A percentile compares a stretch with the other conserved stretches of the same genome.
phyloP scores from a whole-genome alignment of 306 rosid genomes.

The Quercus dentata region DNA sequence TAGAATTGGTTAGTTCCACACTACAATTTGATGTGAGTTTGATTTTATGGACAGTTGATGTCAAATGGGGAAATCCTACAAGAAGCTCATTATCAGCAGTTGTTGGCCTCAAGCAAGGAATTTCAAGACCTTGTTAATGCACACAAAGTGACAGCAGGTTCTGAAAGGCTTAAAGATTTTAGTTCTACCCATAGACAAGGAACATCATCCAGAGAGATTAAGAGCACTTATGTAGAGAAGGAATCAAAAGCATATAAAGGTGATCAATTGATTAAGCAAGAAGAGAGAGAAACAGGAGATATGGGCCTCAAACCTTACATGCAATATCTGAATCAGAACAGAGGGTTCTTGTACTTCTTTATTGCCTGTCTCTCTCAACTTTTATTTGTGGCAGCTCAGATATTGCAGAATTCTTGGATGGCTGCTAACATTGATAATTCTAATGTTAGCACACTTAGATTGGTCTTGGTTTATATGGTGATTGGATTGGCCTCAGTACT shows the following conservation, averaged over 20 bases:
- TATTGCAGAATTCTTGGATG: conserved; percentile 45
- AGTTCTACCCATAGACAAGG: background rate
- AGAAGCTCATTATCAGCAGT: conserved; percentile 41
- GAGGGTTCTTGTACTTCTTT: conserved; percentile 37
- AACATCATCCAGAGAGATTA: conserved; percentile 14
- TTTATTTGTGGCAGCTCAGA: conserved; percentile 31
- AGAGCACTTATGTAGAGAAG: conserved; percentile 7
- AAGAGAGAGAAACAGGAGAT: conserved; percentile 53
- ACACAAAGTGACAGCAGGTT: conserved; percentile 41
- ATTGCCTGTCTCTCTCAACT: conserved; percentile 19
- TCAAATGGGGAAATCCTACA: conserved; percentile 38
- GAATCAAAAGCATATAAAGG: conserved; percentile 4
- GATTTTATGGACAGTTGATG: conserved; percentile 40
- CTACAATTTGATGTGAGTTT: background rate
- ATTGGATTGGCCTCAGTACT: conserved; percentile 19
- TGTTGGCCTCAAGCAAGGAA: conserved; percentile 37
- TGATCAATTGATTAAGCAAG: conserved; percentile 46
- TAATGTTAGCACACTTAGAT: conserved; percentile 11
- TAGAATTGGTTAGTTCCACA: conserved; percentile 1
- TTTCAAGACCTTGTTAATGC: conserved; percentile 59
- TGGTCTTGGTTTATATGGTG: conserved; percentile 31
- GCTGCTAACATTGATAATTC: conserved; percentile 45
- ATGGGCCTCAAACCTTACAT: conserved; percentile 47
- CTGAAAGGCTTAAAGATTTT: conserved; percentile 11
- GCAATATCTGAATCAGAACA: conserved; percentile 45